Percentiles rank a stretch among this genome's conserved stretches.
phyloP scores from a whole-genome alignment of 768 basidiomycete species.

The Kwoniella sp. region DNA sequence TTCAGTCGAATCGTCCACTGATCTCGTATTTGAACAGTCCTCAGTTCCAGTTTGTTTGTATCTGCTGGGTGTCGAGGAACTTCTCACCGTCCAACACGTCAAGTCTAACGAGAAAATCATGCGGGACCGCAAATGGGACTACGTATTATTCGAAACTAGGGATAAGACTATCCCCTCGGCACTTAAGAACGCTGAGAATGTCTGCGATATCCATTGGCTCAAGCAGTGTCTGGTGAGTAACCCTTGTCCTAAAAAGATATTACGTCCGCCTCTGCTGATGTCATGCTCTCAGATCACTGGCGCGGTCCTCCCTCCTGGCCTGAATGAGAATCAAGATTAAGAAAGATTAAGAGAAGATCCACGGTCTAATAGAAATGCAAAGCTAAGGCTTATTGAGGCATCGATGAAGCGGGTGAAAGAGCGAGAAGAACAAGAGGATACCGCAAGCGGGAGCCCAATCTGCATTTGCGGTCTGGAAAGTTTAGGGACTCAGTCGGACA shows the following conservation, averaged over 20 bases:
- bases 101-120: slow-evolving; percentile 15
- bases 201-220: slow-evolving; percentile 44
- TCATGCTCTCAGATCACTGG: slow-evolving; percentile 42
- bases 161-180: slow-evolving; percentile 19
- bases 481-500: too few relatives aligned
- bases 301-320: slow-evolving; percentile 14
- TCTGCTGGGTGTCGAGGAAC: slow-evolving; percentile 72
- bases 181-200: slow-evolving; percentile 6
- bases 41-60: slow-evolving; percentile 67
- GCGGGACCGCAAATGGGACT: slow-evolving; percentile 27
- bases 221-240: slow-evolving; percentile 53
- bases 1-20: too few relatives aligned
- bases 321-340: slow-evolving; percentile 1
- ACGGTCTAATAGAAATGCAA: too few relatives aligned
- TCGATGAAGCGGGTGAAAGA: too few relatives aligned
- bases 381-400: too few relatives aligned
- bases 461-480: too few relatives aligned
- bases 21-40: slow-evolving; percentile 46
- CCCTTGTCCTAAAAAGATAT: too few relatives aligned
- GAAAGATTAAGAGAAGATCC: slow-evolving; percentile 2
- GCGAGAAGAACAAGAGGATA: too few relatives aligned
- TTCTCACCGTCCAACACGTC: slow-evolving; percentile 50
- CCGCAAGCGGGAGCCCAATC: too few relatives aligned
- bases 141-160: slow-evolving; percentile 34
- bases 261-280: too few relatives aligned